phyloP scores from a whole-genome alignment of 306 rosid genomes.

The Cucumis hystrix region DNA sequence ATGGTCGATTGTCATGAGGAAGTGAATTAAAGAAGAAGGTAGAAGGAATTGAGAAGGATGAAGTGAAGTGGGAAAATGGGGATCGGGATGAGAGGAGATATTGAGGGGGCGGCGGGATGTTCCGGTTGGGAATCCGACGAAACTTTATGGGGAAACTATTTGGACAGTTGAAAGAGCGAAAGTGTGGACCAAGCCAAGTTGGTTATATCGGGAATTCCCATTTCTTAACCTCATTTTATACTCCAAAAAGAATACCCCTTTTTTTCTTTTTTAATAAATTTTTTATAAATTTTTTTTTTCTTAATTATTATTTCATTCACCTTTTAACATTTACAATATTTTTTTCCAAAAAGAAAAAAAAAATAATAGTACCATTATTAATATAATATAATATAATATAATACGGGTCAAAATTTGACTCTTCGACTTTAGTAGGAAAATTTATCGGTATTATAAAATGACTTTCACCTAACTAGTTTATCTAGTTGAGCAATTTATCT shows the following conservation, averaged over 20 bases:
- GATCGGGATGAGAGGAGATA: conserved; percentile 28
- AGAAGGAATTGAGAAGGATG: background rate
- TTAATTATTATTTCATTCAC: no score
- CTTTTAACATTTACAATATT: no score
- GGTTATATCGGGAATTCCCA: background rate
- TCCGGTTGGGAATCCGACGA: background rate
- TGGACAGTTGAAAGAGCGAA: conserved; percentile 5
- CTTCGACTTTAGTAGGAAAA: no score
- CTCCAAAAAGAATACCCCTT: background rate
- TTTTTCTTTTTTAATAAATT: background rate
- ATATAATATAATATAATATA: no score
- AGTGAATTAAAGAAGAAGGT: background rate
- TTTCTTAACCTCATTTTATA: background rate
- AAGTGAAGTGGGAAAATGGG: background rate
- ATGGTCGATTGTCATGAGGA: conserved; percentile 43
- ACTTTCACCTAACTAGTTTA: no score
- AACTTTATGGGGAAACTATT: background rate
- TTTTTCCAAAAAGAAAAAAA: no score
- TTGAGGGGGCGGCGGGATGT: conserved; percentile 13
- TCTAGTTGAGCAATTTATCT: no score
- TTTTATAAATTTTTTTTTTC: no score
- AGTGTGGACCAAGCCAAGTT: background rate
- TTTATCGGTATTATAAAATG: no score
- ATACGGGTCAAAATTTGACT: no score
- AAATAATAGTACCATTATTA: no score